Percentiles rank a stretch among this genome's conserved stretches.
phyloP scores from a whole-genome alignment of 768 basidiomycete species.

The Tulasnella sp. region DNA sequence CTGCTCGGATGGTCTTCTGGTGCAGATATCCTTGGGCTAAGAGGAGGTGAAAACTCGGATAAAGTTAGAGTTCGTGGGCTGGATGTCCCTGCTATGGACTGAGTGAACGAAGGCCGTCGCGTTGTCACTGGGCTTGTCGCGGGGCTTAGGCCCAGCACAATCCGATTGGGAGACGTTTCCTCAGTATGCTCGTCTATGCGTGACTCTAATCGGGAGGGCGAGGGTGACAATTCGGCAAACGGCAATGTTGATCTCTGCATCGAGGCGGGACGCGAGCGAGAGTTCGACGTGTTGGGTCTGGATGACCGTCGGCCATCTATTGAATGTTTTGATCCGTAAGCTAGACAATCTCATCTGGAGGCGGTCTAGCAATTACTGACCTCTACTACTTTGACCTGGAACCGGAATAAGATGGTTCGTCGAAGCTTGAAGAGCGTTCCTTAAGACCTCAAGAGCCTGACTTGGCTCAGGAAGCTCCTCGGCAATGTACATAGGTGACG shows the following conservation, averaged over 20 bases:
- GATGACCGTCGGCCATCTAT: not conserved
- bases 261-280: constrained; percentile 1
- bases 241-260: not conserved
- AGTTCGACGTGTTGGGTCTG: not conserved
- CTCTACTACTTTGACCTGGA: not conserved
- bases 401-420: not conserved
- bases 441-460: constrained; percentile 6
- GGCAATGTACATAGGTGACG: constrained; percentile 6
- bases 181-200: not conserved
- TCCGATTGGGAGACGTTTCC: not conserved
- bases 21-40: not conserved
- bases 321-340: no score
- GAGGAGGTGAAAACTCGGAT: not conserved
- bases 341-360: no score
- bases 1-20: not conserved
- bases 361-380: not conserved
- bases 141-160: not conserved
- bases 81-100: not conserved
- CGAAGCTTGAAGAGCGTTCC: constrained; percentile 1
- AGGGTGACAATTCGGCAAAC: not conserved
- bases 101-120: not conserved
- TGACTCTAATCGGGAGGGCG: not conserved
- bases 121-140: not conserved
- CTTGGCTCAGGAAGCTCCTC: not conserved
- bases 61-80: not conserved